These are phyloP conservation scores for Leucosporidium creatinivorum DNA, from an alignment of 768 basidiomycete species.

Conservation along the genomic window DNA sequence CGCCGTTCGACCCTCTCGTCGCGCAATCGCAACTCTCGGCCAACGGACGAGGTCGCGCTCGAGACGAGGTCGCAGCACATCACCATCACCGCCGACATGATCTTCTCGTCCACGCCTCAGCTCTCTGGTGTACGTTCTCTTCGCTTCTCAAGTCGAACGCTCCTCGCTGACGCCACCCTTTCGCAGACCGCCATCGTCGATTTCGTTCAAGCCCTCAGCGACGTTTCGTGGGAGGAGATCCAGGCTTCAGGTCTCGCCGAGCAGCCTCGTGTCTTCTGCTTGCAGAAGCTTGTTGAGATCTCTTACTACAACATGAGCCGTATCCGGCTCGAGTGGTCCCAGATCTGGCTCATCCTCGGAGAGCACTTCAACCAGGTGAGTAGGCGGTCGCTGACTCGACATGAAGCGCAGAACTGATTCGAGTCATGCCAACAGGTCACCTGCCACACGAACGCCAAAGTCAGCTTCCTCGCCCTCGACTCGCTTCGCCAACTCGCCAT, in stretches of 20 bases:
- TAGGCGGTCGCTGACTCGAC: neutral
- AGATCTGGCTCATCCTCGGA: conserved; percentile 93
- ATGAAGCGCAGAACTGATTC: neutral
- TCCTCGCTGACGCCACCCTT: neutral
- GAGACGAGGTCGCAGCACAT: conserved; percentile 97
- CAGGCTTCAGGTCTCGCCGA: conserved; percentile 92
- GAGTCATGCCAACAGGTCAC: conserved; percentile 61
- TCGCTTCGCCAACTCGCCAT: conserved; percentile 93
- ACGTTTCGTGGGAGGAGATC: conserved; percentile 99
- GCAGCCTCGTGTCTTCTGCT: conserved; percentile 87
- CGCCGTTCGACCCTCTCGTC: conserved; percentile 24
- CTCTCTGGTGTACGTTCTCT: conserved; percentile 70
- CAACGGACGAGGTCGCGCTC: conserved; percentile 85
- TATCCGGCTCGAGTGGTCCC: conserved; percentile 96
- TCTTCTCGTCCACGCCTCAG: conserved; percentile 91
- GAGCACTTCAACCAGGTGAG: conserved; percentile 94
- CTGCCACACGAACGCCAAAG: conserved; percentile 94
- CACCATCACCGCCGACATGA: conserved; percentile 98
- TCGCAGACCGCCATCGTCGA: conserved; percentile 87
- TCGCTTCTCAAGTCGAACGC: no score
- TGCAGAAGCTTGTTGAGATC: conserved; percentile 97
- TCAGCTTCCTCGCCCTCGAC: conserved; percentile 93
- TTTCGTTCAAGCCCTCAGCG: conserved; percentile 90
- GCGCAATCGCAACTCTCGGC: conserved; percentile 46
- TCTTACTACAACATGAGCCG: conserved; percentile 99